Conservation (phyloP, 164 flowering plant species). For the Aristolochia fimbriata region DNA sequence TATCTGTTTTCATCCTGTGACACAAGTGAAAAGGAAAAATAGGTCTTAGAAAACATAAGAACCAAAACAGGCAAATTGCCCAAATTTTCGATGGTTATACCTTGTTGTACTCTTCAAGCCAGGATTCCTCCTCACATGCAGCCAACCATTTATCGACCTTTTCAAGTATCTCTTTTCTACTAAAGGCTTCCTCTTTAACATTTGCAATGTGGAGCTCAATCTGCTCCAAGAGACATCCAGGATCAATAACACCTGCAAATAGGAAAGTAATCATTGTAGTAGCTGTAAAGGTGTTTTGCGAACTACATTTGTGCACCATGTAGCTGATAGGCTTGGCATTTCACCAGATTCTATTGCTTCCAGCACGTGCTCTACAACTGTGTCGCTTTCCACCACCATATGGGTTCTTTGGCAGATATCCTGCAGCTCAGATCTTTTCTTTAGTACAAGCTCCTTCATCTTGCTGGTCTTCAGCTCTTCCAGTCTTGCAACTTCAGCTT, state of each 20-base stretch:
- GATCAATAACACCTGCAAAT: conserved; percentile 48
- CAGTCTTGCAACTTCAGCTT: conserved; percentile 70
- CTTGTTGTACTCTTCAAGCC: conserved; percentile 81
- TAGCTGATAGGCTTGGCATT: no score
- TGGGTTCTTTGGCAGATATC: conserved; percentile 71
- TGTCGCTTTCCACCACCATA: conserved; percentile 47
- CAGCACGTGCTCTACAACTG: conserved; percentile 40
- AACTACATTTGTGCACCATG: no score
- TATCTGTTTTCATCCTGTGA: conserved; percentile 69
- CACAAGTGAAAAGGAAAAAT: neutral
- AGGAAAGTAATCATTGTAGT: neutral
- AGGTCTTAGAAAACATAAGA: neutral
- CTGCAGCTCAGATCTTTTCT: conserved; percentile 75
- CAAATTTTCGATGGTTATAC: conserved; percentile 17
- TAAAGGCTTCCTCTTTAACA: conserved; percentile 55
- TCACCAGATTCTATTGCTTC: conserved; percentile 76
- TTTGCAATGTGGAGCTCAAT: conserved; percentile 47
- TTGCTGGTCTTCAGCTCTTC: conserved; percentile 82
- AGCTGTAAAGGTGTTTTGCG: no score
- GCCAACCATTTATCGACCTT: conserved; percentile 67
- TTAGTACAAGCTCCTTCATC: conserved; percentile 88
- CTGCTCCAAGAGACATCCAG: conserved; percentile 35
- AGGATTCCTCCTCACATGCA: conserved; percentile 71
- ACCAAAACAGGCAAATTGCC: neutral
- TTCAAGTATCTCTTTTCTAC: conserved; percentile 71